These are phyloP conservation scores for Crithidia fasciculata DNA, from an alignment of 208 protist species.

Conservation along the genomic window DNA sequence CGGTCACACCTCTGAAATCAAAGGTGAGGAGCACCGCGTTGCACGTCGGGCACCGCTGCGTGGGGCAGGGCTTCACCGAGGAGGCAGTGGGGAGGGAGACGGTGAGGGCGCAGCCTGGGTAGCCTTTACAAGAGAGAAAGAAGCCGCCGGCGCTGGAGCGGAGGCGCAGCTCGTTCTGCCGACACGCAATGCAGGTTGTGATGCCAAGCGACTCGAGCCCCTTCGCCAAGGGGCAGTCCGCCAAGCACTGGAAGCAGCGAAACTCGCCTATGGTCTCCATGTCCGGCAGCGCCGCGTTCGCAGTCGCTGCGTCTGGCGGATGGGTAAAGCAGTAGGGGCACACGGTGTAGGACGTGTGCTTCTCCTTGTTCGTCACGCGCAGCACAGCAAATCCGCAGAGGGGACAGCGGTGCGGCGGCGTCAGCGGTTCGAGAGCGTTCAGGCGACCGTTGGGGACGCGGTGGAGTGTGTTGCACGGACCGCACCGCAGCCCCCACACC, in stretches of 20 bases:
- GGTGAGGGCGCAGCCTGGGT: constrained; percentile 61
- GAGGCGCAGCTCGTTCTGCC: constrained; percentile 72
- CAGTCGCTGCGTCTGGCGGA: constrained; percentile 46
- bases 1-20: constrained; percentile 72
- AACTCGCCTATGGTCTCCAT: constrained; percentile 62
- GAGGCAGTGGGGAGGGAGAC: constrained; percentile 72
- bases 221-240: constrained; percentile 77
- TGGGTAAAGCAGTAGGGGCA: constrained; percentile 83
- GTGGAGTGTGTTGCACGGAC: constrained; percentile 41
- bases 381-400: constrained; percentile 76
- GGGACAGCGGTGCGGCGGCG: constrained; percentile 52
- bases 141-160: constrained; percentile 37
- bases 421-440: constrained; percentile 47
- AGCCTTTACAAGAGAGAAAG: constrained; percentile 77
- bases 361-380: constrained; percentile 68
- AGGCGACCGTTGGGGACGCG: constrained; percentile 66
- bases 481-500: constrained; percentile 55
- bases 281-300: constrained; percentile 24
- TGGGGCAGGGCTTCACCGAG: constrained; percentile 42
- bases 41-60: constrained; percentile 65
- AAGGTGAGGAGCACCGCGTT: constrained; percentile 72
- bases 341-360: constrained; percentile 73
- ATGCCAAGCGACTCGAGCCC: constrained; percentile 66
- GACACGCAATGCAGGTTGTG: constrained; percentile 67
- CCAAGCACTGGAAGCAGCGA: constrained; percentile 87